Base-by-base conservation (phyloP, 192 early-diverging fungal species). In the Umbelopsis sp. region DNA sequence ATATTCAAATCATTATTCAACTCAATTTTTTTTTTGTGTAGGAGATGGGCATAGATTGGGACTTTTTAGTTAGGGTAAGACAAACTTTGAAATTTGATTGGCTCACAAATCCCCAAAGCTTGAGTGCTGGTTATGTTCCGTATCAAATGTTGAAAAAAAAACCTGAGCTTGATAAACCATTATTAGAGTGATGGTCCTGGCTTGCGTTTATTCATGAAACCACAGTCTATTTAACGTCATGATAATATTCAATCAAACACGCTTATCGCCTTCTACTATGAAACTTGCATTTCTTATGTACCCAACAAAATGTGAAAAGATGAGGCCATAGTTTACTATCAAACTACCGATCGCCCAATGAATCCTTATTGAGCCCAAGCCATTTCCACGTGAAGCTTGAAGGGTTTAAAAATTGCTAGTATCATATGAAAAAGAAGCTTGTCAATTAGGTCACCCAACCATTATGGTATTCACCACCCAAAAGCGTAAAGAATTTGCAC, bases 71-170 rank as follows among this genome's bases (percentile, higher is more conserved):
- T 52, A 22, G 25, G 25, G 51, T 52, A 52, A 52, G 51, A 52
- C 51, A 52, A 61, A 61, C 18, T 30, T 25, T 35, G 18, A 30
- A 18, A 61, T 61, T 3, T 61, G 55, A 61, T 61, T 61, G 55
- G 55, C 55, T 61, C 27, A 61, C 30, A 2, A 35, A 12, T 61
- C 55, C 55, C 55, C 55, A 61, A 61, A 61, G 55, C 55, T 61
- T 61, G 55, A 61, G 55, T 35, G 1, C 16, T 61, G 55, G 55
- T 23, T 35, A 15, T 61, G 30, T 61, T 61, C 55, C 55, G 55
- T 61, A 41, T 41, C 37, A 41, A 41, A 41, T 41, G 37, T 41
- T 41, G 37, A 41, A 41, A 41, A 41, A 41, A 41, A 41, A 41
- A 41, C 37, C 6, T 41, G 10, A 4, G 1, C 37, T 10, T 41